These are phyloP conservation scores for Eurotiales sp. DNA, from an alignment of 2,329 filamentous ascomycete species.

Conservation along the genomic window DNA sequence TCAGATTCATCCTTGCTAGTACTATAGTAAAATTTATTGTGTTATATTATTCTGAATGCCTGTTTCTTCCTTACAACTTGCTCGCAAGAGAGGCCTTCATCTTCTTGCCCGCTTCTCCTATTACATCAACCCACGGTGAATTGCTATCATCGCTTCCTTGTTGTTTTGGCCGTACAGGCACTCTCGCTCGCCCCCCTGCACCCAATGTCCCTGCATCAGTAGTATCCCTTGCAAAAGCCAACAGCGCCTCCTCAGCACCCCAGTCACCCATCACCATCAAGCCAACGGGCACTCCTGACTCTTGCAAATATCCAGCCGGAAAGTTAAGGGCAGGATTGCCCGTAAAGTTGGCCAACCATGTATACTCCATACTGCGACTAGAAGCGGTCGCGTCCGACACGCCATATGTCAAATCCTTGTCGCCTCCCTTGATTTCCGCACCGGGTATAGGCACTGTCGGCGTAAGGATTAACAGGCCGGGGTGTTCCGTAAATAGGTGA, in stretches of 20 bases:
- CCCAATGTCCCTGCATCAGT: slow-evolving; percentile 1
- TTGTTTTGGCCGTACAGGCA: slow-evolving; percentile 19
- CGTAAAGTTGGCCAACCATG: slow-evolving; percentile 78
- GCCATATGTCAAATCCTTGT: slow-evolving; percentile 60
- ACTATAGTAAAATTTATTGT: background rate
- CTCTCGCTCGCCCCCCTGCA: slow-evolving; percentile 22
- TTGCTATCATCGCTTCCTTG: background rate
- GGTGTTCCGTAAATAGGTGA: slow-evolving; percentile 64
- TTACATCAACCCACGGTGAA: slow-evolving; percentile 37
- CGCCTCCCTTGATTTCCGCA: slow-evolving; percentile 63
- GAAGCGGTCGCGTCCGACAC: slow-evolving; percentile 69
- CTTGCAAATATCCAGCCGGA: slow-evolving; percentile 66
- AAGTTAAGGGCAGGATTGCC: slow-evolving; percentile 72
- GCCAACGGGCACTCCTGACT: slow-evolving; percentile 47
- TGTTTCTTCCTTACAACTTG: slow-evolving; percentile 11
- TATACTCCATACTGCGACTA: slow-evolving; percentile 78
- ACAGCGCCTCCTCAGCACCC: slow-evolving; percentile 51
- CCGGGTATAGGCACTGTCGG: slow-evolving; percentile 74
- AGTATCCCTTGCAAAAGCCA: slow-evolving; percentile 50
- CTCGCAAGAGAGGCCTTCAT: background rate
- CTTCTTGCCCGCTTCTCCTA: slow-evolving; percentile 23
- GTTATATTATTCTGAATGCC: too few species aligned
- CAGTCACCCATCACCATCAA: slow-evolving; percentile 55
- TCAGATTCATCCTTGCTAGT: too few species aligned
- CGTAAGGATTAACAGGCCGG: slow-evolving; percentile 72